Base-by-base conservation (phyloP, 345 rosid genomes). In the Cardiospermum halicacabum region DNA sequence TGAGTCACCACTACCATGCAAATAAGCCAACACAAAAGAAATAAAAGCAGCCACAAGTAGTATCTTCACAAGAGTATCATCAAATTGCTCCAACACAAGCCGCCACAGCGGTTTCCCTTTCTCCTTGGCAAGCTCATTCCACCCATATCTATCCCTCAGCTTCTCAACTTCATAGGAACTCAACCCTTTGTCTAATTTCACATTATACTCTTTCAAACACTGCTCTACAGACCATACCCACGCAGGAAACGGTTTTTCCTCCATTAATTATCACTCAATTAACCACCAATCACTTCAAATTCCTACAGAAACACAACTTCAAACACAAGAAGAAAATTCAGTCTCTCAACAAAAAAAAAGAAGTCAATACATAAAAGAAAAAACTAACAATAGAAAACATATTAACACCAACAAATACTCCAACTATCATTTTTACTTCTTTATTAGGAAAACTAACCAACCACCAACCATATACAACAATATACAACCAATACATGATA, bases 71-170 rank as follows among this genome's bases (percentile, higher is more conserved):
- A 92, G 96, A 66, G 81, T 83, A 57, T 92, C 98, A 59, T 92
- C 88, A 43, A 92, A 92, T 48, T 92, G 98, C 56, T 89, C 91
- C 32, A 92, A 68, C 12, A 92, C 79, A 1, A 86, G 85, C 40
- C 56, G 80, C 98, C 98, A 92, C 36, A 92, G 70, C 19, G 98
- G 95, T 54, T 84, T 85, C 22, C 96, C 96, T 78, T 89, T 85
- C 81, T 82, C 92, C 75, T 84, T 92, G 22, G 85, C 76, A 4
- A 92, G 98, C 69, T 92, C 98, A 69, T 92, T 92, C 85, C 85
- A 85, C 11, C 96, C 95, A 56, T 81, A 73, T 51, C 76, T 84
- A 69, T 79, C 78, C 5, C 80, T 89, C 62, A 75, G 84, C 78
- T 66, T 87, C 79, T 84, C 84, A 24, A 81, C 96, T 58, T 92